Base-by-base conservation (phyloP, 805 yeast genomes). In the Wickerhamiella occidentalis region DNA sequence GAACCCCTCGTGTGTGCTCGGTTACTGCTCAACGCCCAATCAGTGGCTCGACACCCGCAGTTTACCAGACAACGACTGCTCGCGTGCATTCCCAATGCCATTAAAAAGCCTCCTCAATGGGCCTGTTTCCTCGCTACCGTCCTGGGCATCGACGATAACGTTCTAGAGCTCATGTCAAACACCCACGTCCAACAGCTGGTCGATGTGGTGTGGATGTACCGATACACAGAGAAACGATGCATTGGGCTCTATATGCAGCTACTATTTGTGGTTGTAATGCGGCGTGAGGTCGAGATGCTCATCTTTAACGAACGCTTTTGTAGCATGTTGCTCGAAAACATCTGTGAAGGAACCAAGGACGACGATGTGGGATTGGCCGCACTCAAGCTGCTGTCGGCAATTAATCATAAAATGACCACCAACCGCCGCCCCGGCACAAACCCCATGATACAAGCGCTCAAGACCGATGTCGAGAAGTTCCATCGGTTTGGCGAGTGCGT, bases 391-490 rank as follows among this genome's bases (percentile, higher is more conserved):
- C 63, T 88, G 11, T 67, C 88, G 36, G 79, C 86, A 1, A 68
- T 88, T 22, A 88, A 88, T 64, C 96, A 88, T 61, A 96, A 88
- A 64, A 88, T 78, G 8, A 40, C 44, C 3, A 13, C 22, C n/a
- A n/a, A n/a, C n/a, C n/a, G n/a, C n/a, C n/a, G n/a, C n/a, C n/a
- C n/a, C n/a, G n/a, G n/a, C n/a, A 7, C 25, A 49, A 75, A 79
- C 56, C 74, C 73, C 51, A 81, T 84, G 1, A 76, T 82, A 58
- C 68, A 72, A 3, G 72, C 74, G 2, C 61, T 88, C 49, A 66
- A 73, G 36, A 60, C 65, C 26, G 67, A 72, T n/a, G 65, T 67
- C 23, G 56, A 68, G 12, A 61, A 65, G 13, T 76, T 74, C 45
- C 72, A 72, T 23, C 68, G 72, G 40, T 80, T 87, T 52, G 77